These are phyloP conservation scores for Citrus inodora DNA, from an alignment of 345 rosid species.

Conservation along the genomic window DNA sequence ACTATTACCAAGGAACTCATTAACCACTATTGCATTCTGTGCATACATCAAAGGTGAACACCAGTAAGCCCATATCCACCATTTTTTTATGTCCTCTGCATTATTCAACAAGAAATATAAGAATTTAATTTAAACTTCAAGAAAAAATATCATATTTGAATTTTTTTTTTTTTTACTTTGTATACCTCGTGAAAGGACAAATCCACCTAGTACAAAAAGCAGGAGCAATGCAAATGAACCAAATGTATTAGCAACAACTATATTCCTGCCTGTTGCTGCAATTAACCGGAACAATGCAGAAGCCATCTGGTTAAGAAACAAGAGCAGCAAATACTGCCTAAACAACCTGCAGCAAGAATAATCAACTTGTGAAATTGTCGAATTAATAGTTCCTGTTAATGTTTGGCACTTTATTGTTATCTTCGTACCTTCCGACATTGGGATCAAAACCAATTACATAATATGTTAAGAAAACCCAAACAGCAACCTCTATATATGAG, in stretches of 20 bases:
- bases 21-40: neutral
- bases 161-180: neutral
- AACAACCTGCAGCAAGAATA: neutral
- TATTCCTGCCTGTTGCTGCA: neutral
- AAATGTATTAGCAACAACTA: neutral
- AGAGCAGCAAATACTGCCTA: neutral
- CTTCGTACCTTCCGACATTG: neutral
- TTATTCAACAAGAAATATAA: no score
- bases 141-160: neutral
- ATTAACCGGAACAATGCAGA: neutral
- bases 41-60: neutral
- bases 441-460: neutral
- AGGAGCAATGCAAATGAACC: neutral
- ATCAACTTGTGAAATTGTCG: neutral
- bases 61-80: neutral
- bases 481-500: neutral
- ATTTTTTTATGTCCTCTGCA: neutral
- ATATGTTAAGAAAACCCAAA: neutral
- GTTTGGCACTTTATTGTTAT: neutral
- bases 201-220: neutral
- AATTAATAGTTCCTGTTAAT: neutral
- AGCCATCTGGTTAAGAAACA: neutral
- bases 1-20: neutral
- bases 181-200: neutral
- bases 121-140: neutral